Conservation (phyloP, 2,329 filamentous ascomycete genomes). For the Trichophyton schoenleinii region DNA sequence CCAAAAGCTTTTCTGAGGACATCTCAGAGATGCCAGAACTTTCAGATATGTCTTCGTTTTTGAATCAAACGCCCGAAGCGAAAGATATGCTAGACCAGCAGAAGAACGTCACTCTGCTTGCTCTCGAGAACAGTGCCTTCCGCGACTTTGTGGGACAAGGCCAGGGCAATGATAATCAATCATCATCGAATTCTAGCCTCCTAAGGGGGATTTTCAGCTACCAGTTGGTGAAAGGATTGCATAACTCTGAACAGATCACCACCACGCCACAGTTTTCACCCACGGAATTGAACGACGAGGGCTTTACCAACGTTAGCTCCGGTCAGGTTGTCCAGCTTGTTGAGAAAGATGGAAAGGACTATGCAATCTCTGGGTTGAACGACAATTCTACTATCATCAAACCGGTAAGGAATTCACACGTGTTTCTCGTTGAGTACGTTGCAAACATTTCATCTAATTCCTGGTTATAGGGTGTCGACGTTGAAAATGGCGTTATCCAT, state of each 20-base stretch:
- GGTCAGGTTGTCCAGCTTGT: constrained; percentile 45
- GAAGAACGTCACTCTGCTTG: constrained; percentile 45
- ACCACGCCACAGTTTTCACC: constrained; percentile 32
- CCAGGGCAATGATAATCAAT: not conserved
- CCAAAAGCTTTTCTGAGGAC: constrained; percentile 11
- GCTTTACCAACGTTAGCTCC: constrained; percentile 47
- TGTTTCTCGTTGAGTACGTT: not conserved
- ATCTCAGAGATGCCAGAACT: constrained; percentile 12
- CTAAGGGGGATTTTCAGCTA: constrained; percentile 42
- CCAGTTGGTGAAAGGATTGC: constrained; percentile 46
- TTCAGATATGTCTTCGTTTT: constrained; percentile 12
- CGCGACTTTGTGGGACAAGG: constrained; percentile 16
- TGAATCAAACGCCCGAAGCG: constrained; percentile 9
- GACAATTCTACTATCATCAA: constrained; percentile 37
- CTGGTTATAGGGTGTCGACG: constrained; percentile 37
- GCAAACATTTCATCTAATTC: not conserved
- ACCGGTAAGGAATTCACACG: constrained; percentile 30
- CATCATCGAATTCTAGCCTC: constrained; percentile 13
- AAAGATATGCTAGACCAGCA: constrained; percentile 23
- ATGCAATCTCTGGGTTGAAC: constrained; percentile 39
- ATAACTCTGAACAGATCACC: constrained; percentile 27
- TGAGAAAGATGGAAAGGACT: constrained; percentile 34
- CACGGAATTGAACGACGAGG: constrained; percentile 37
- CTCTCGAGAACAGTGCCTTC: constrained; percentile 42
- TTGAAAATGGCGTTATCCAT: constrained; percentile 44